Base-by-base conservation (phyloP, 176 grass and related monocot genomes). In the Canna indica region DNA sequence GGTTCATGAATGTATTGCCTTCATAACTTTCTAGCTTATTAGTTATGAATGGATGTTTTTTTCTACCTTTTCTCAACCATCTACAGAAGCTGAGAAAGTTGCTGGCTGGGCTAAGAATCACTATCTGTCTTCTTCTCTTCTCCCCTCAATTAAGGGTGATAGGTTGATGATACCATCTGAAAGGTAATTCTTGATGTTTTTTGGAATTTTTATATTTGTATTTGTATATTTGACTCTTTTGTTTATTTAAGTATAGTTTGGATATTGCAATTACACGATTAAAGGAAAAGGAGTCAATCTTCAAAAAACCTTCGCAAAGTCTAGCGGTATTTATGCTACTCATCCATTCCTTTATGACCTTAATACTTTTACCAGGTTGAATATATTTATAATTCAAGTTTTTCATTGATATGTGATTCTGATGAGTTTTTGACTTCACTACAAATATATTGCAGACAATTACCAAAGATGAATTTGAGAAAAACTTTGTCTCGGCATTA, bases 391-490 rank as follows among this genome's bases (percentile, higher is more conserved):
- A 28, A 32, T 70, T 18, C n/a, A n/a, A n/a, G n/a, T 12, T 70
- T 18, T 48, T 70, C 50, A 31, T 9, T 50, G 7, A 18, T 24
- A 39, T 29, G n/a, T 44, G 4, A 30, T 59, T 2, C 24, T 27
- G 20, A 10, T 13, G 18, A 15, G 3, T 14, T 57, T n/a, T 26
- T 38, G 32, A 36, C 13, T 25, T 56, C 17, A 44, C 12, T 33
- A 44, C 59, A 35, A n/a, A 67, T 71, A 64, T 73, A 47, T 69
- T 81, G 69, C 80, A 96, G 92, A 78, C 77, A 83, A 79, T 91
- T 74, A 83, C 88, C 38, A 96, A 91, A 80, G 92, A 96, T 59
- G 92, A 96, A 63, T 96, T 84, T 45, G 92, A 96, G 78, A 83
- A 83, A 64, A 86, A 91, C 78, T 96, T 96, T 56, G 76, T 96